Evolutionary conservation across 345 rosid genomes (phyloP).

Genomic region (Pelargonium nanum): DNA sequence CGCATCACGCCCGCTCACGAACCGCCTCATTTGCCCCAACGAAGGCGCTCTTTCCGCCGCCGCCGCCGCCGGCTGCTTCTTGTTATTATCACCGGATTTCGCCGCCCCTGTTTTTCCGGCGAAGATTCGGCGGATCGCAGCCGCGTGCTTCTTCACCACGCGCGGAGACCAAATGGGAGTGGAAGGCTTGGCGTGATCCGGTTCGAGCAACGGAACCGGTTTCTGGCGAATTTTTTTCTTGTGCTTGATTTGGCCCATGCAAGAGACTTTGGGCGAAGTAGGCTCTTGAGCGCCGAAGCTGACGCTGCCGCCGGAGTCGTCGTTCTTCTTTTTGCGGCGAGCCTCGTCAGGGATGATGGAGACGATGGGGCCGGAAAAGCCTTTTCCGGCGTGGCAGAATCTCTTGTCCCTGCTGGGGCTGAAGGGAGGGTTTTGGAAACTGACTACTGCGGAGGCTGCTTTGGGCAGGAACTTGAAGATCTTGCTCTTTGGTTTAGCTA

Average conservation of each 20-base stretch:
- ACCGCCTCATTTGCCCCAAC: slow-evolving; percentile 70
- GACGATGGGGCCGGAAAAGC: slow-evolving; percentile 49
- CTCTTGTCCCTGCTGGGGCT: slow-evolving; percentile 57
- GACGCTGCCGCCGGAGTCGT: slow-evolving; percentile 13
- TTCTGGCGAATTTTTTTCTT: slow-evolving; percentile 23
- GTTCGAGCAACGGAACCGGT: neutral
- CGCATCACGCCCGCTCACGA: slow-evolving; percentile 59
- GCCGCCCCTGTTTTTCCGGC: slow-evolving; percentile 9
- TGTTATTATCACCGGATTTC: slow-evolving; percentile 16
- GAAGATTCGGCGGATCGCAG: slow-evolving; percentile 38
- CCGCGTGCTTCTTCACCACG: slow-evolving; percentile 21
- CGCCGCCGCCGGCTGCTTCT: slow-evolving; percentile 1
- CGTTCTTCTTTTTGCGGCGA: slow-evolving; percentile 33
- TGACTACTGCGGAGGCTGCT: slow-evolving; percentile 36
- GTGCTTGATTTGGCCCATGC: slow-evolving; percentile 86
- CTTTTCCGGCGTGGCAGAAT: slow-evolving; percentile 15
- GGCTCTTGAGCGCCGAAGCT: slow-evolving; percentile 40
- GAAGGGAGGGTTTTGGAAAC: slow-evolving; percentile 45
- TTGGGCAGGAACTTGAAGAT: slow-evolving; percentile 50
- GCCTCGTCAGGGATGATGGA: slow-evolving; percentile 56
- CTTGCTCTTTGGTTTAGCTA: slow-evolving; percentile 25
- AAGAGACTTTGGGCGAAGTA: slow-evolving; percentile 78
- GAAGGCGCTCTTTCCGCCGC: slow-evolving; percentile 34
- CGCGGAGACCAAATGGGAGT: neutral
- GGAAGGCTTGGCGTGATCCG: neutral